Evolutionary conservation across 495 filamentous ascomycete genomes (phyloP).

Genomic region (Rhizodiscina lignyota): DNA sequence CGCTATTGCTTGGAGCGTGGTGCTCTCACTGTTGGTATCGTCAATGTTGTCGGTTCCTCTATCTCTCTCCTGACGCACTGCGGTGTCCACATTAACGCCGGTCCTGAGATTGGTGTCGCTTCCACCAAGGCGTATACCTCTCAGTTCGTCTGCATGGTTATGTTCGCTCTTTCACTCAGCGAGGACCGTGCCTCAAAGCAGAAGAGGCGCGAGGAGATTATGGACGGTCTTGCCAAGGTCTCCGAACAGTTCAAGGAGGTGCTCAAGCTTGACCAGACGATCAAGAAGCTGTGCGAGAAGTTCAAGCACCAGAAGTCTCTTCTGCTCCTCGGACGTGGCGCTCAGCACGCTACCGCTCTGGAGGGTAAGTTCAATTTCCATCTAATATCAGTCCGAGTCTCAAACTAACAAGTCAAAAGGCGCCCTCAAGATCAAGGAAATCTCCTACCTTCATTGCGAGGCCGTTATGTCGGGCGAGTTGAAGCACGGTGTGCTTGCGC

Average conservation of each 20-base stretch:
- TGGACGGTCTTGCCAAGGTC: slow-evolving; percentile 75
- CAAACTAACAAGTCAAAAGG: too few species aligned
- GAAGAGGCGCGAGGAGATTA: slow-evolving; percentile 86
- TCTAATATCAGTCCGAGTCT: too few species aligned
- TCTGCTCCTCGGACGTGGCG: slow-evolving; percentile 80
- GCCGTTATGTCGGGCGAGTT: slow-evolving; percentile 99
- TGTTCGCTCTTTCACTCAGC: slow-evolving; percentile 91
- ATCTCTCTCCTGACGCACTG: slow-evolving; percentile 98
- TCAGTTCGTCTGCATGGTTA: slow-evolving; percentile 97
- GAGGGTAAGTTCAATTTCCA: slow-evolving; percentile 42
- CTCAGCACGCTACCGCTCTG: slow-evolving; percentile 91
- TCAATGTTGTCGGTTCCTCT: slow-evolving; percentile 94
- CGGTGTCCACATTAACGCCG: slow-evolving; percentile 98
- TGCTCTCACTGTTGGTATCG: slow-evolving; percentile 90
- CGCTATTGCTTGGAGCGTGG: slow-evolving; percentile 95
- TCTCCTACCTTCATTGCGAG: slow-evolving; percentile 97
- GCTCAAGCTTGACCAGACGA: slow-evolving; percentile 73
- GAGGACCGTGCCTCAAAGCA: slow-evolving; percentile 94
- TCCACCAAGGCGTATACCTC: slow-evolving; percentile 99
- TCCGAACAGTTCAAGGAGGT: slow-evolving; percentile 86
- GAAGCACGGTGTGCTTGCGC: slow-evolving; percentile 92
- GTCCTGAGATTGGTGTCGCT: slow-evolving; percentile 95
- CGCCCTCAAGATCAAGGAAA: slow-evolving; percentile 98
- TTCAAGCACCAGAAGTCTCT: slow-evolving; percentile 96
- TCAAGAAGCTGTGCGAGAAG: slow-evolving; percentile 81